phyloP scores from a whole-genome alignment of 2,329 filamentous ascomycete species.

The Penicillium sp. region DNA sequence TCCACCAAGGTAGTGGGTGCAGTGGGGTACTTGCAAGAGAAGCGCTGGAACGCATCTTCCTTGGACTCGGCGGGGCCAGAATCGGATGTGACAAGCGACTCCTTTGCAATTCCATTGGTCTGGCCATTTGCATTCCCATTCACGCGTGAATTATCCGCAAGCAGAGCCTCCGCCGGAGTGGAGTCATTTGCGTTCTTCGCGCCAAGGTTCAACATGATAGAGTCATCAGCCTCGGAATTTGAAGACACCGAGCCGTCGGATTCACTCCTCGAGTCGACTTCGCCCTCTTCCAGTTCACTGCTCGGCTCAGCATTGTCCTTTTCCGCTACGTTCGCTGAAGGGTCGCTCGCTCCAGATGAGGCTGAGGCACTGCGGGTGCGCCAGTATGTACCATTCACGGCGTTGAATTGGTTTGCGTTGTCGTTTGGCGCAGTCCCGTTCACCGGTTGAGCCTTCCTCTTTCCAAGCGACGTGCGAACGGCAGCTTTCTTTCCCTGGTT shows the following conservation, averaged over 20 bases:
- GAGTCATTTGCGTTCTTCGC: slow-evolving; percentile 23
- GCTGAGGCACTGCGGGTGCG: slow-evolving; percentile 36
- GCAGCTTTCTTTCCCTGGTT: slow-evolving; percentile 44
- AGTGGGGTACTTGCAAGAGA: slow-evolving; percentile 35
- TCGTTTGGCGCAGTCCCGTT: slow-evolving; percentile 10
- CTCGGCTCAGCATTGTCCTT: slow-evolving; percentile 1
- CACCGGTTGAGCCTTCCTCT: slow-evolving; percentile 17
- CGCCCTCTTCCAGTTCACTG: slow-evolving; percentile 28
- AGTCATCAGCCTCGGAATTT: slow-evolving; percentile 40
- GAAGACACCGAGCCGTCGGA: slow-evolving; percentile 33
- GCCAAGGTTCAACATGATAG: slow-evolving; percentile 45
- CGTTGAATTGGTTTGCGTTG: slow-evolving; percentile 29
- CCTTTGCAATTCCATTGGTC: slow-evolving; percentile 3
- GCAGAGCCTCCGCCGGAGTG: slow-evolving; percentile 20
- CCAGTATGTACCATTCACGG: slow-evolving; percentile 40
- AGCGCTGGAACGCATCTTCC: slow-evolving; percentile 34
- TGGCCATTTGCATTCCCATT: slow-evolving; percentile 11
- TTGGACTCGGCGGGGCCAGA: slow-evolving; percentile 24
- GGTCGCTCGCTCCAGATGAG: slow-evolving; percentile 18
- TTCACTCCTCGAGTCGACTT: slow-evolving; percentile 30
- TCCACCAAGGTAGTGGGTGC: slow-evolving; percentile 38
- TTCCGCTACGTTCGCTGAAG: slow-evolving; percentile 4
- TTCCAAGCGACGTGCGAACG: slow-evolving; percentile 44
- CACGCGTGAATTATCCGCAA: slow-evolving; percentile 3
- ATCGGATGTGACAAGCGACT: neutral